Evolutionary conservation across 2,329 filamentous ascomycete genomes (phyloP).

Genomic region (Fusarium sulawesiense): DNA sequence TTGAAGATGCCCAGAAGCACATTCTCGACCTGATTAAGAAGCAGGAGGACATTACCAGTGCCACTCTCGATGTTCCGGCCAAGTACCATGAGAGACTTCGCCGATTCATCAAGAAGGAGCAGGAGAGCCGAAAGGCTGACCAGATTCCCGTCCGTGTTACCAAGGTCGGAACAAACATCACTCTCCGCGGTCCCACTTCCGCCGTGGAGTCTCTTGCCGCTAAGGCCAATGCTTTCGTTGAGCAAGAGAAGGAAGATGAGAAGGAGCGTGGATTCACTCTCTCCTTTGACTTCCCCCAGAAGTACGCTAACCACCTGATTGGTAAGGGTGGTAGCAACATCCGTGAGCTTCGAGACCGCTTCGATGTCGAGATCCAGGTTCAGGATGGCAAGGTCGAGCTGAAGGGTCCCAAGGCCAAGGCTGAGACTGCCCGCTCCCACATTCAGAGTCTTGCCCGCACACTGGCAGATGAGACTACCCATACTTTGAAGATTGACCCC

Average conservation of each 20-base stretch:
- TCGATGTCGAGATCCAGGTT: slow-evolving; percentile 83
- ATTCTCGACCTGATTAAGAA: slow-evolving; percentile 68
- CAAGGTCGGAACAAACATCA: slow-evolving; percentile 70
- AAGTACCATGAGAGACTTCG: slow-evolving; percentile 74
- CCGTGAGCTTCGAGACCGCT: slow-evolving; percentile 72
- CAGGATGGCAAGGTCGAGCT: slow-evolving; percentile 95
- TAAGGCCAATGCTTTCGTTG: slow-evolving; percentile 83
- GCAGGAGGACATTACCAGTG: slow-evolving; percentile 66
- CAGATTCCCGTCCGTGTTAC: slow-evolving; percentile 71
- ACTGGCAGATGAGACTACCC: slow-evolving; percentile 90
- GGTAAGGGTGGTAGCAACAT: slow-evolving; percentile 76
- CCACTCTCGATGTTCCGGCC: slow-evolving; percentile 66
- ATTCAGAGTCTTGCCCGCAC: slow-evolving; percentile 83
- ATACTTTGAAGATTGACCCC: slow-evolving; percentile 88
- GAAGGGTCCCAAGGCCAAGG: slow-evolving; percentile 95
- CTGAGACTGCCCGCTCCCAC: slow-evolving; percentile 84
- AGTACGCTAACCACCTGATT: slow-evolving; percentile 87
- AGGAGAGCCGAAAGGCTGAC: slow-evolving; percentile 65
- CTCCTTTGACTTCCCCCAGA: slow-evolving; percentile 93
- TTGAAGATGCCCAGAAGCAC: slow-evolving; percentile 67
- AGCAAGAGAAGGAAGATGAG: slow-evolving; percentile 91
- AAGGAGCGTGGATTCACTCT: slow-evolving; percentile 90
- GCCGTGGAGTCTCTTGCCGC: slow-evolving; percentile 76
- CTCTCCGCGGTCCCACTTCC: slow-evolving; percentile 79
- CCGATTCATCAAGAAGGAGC: slow-evolving; percentile 73